Evolutionary conservation across 2,329 filamentous ascomycete genomes (phyloP).

Genomic region (Thermoascus crustaceus): DNA sequence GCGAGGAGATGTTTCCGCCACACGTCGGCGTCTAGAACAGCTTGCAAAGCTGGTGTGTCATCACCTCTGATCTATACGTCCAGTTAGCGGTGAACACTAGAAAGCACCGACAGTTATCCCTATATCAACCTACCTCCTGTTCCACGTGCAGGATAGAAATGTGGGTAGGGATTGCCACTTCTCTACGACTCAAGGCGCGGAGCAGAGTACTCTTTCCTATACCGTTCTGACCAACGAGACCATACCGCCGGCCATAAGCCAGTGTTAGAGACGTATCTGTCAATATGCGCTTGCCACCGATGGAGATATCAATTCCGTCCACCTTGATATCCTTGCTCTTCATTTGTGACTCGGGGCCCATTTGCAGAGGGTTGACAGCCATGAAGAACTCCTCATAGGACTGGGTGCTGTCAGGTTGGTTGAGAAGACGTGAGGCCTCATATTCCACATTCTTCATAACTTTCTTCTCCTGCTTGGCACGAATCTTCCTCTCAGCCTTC

Average conservation of each 20-base stretch:
- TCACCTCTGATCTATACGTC: constrained; percentile 71
- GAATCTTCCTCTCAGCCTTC: constrained; percentile 95
- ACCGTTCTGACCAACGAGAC: constrained; percentile 98
- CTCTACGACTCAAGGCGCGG: constrained; percentile 82
- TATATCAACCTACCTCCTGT: constrained; percentile 64
- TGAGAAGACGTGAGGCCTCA: constrained; percentile 82
- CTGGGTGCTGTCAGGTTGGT: constrained; percentile 72
- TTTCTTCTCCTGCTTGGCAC: constrained; percentile 97
- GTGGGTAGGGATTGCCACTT: constrained; percentile 88
- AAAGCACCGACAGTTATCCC: background rate
- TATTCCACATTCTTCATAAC: constrained; percentile 97
- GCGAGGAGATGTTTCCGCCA: constrained; percentile 92
- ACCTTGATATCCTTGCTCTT: constrained; percentile 99
- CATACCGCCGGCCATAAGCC: constrained; percentile 87
- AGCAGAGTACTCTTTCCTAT: constrained; percentile 95
- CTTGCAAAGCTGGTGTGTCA: constrained; percentile 88
- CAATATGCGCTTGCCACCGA: constrained; percentile 79
- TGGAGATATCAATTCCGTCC: constrained; percentile 90
- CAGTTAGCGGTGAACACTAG: constrained; percentile 12
- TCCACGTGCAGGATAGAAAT: constrained; percentile 99
- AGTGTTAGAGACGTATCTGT: constrained; percentile 85
- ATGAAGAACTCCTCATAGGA: constrained; percentile 99
- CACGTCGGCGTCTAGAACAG: constrained; percentile 92
- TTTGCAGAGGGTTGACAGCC: constrained; percentile 92
- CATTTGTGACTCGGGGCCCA: constrained; percentile 59